Evolutionary conservation across 768 basidiomycete genomes (phyloP), one percentile per base, ranked within the genome.

Genomic region (Phaffia australis): DNA sequence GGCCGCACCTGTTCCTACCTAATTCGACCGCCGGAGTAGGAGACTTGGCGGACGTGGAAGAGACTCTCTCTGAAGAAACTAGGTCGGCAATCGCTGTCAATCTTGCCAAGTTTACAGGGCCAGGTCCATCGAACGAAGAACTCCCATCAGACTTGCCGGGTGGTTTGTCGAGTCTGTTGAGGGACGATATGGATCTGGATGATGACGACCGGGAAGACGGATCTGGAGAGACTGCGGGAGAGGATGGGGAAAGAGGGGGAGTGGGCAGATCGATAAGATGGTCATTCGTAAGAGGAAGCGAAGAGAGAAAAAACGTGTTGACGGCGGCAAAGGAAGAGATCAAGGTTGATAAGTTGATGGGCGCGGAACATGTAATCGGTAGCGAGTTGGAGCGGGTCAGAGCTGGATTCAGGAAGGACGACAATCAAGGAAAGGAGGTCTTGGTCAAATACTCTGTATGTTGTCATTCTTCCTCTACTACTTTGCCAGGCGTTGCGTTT

Each of bases 41-140:
- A 58, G 89, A 16, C 46, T 57, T 21, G 29, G 15, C 27, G 18
- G 62, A 60, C 19, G 57, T 95, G 6, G 83, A 85, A 0, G 94
- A 98, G 77, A 93, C 89, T 9, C 79, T 97, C 55, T 87, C 92
- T 71, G 86, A 89, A 2, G 87, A 85, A 0, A 87, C 91, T 72
- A 80, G 95, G 46, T 84, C 83, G 74, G 78, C 81, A 19, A 86
- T 95, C 63, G 82, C 87, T 32, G 88, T 93, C 73, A 78, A 85
- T 14, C 78, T 98, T 65, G 88, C 89, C 74, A 89, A 91, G 76
- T 94, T 88, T 77, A 93, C 91, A 3, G 35, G 35, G 35, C 11
- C 35, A 42, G 35, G 35, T 42, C 35, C 35, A 42, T 42, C 35
- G 35, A 42, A 42, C 11, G 35, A 42, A 42, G 35, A 42, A 42